Percentiles rank a stretch among this genome's conserved stretches.
Conservation (phyloP, 2,329 filamentous ascomycete genomes). For the Coniochaeta ligniaria region DNA sequence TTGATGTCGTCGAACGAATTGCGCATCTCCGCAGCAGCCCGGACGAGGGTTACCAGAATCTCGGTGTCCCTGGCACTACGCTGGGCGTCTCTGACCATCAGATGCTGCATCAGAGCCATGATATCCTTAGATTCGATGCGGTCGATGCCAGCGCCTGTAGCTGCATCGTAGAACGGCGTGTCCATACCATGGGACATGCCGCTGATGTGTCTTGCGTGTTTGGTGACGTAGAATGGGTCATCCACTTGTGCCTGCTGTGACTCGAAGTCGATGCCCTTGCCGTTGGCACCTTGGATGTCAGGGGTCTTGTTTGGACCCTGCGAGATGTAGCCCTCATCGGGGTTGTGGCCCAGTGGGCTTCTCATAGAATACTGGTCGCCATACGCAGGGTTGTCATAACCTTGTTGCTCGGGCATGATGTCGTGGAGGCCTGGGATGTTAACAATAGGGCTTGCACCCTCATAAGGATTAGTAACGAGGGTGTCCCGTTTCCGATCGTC, state of each 20-base stretch:
- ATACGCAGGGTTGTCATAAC: slow-evolving; percentile 14
- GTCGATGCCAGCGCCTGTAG: slow-evolving; percentile 82
- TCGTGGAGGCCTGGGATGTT: slow-evolving; percentile 44
- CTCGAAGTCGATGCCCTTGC: slow-evolving; percentile 48
- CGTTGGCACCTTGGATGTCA: slow-evolving; percentile 41
- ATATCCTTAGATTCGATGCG: slow-evolving; percentile 95
- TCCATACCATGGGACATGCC: slow-evolving; percentile 88
- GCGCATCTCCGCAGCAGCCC: slow-evolving; percentile 93
- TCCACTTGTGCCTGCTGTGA: slow-evolving; percentile 42
- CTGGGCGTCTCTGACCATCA: slow-evolving; percentile 94
- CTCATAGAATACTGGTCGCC: slow-evolving; percentile 39
- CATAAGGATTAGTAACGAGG: slow-evolving; percentile 60
- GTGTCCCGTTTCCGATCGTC: slow-evolving; percentile 60
- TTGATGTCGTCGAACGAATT: slow-evolving; percentile 95
- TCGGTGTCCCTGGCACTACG: slow-evolving; percentile 94
- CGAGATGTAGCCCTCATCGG: slow-evolving; percentile 89
- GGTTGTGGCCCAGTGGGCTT: slow-evolving; percentile 53
- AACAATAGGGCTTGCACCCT: slow-evolving; percentile 55
- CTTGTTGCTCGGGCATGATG: slow-evolving; percentile 17
- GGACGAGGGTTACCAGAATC: slow-evolving; percentile 88
- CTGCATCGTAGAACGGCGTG: slow-evolving; percentile 83
- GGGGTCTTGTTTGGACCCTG: slow-evolving; percentile 53
- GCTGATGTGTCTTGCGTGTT: slow-evolving; percentile 64
- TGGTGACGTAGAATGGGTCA: slow-evolving; percentile 58
- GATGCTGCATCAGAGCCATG: slow-evolving; percentile 94